Conservation (phyloP, 305 asterid species). For the Solanum aculeatissimum region DNA sequence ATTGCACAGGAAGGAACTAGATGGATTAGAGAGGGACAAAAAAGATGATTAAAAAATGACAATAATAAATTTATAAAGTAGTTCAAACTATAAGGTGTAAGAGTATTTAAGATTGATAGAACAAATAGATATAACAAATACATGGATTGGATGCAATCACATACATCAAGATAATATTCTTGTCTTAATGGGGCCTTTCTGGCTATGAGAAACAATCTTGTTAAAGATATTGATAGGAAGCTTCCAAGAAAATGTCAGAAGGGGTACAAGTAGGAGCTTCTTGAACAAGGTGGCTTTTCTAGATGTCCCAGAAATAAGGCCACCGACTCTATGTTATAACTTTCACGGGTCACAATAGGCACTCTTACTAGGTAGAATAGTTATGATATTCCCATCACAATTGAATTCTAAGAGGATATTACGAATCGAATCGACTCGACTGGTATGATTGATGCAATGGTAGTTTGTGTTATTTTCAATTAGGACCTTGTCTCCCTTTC, state of each 20-base stretch:
- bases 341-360: neutral
- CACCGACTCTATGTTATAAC: neutral
- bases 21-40: neutral
- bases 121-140: neutral
- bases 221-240: slow-evolving; percentile 60
- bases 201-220: slow-evolving; percentile 75
- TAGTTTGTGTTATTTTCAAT: neutral
- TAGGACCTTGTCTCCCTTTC: neutral
- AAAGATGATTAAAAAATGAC: neutral
- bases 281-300: neutral
- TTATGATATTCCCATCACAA: neutral
- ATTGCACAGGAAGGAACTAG: neutral
- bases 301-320: neutral
- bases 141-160: neutral
- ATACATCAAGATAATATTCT: slow-evolving; percentile 9
- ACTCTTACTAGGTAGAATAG: neutral
- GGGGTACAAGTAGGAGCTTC: neutral
- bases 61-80: neutral
- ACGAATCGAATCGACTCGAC: neutral
- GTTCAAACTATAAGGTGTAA: neutral
- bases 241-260: slow-evolving; percentile 50
- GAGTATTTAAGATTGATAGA: neutral
- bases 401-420: neutral
- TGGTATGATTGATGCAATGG: neutral
- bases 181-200: slow-evolving; percentile 84